Evolutionary conservation across 2,329 filamentous ascomycete species (phyloP), one percentile per base, ranked within the genome.

Genomic region (Phyllosticta capitalensis): DNA sequence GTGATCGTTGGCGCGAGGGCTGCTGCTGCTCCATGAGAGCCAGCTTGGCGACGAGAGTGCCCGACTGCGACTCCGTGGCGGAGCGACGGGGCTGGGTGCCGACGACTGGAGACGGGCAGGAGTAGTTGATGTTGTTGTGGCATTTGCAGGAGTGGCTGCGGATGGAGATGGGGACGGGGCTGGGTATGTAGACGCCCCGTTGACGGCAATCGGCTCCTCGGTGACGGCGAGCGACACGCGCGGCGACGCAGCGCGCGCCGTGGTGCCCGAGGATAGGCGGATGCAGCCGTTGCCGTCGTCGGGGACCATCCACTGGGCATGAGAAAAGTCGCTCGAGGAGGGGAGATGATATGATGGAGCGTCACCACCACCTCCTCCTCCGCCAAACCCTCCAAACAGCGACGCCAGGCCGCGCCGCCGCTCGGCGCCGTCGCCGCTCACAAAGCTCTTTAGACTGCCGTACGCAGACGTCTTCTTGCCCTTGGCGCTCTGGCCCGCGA

Each of bases 391-490:
- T 20, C 58, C 58, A 38, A 60, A 60, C 9, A 60, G 54, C 33
- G 58, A 48, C 12, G 58, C 49, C n/a, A 60, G 33, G n/a, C 58
- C 50, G 20, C 58, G 53, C 1, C 38, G 38, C 6, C 38, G 17
- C 14, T 45, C 38, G n/a, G 38, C 17, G 10, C 59, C 48, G 14
- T 60, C 58, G 26, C 59, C 59, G n/a, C 61, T 63, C 21, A 64
- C 62, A 50, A 64, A 62, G 58, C 59, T 64, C 53, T 62, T 60
- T 22, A 64, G 48, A n/a, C 59, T 62, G 21, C 63, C 63, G 49
- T 64, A 64, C 5, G 63, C 63, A 14, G 63, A 60, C 2, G 14
- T 55, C 38, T 63, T 63, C 33, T 24, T 61, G 38, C 57, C 24
- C 17, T 59, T 20, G 55, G 58, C 24, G 57, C 55, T 58, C 45